Percentiles rank a stretch among this genome's conserved stretches.
Evolutionary conservation across 495 filamentous ascomycete species (phyloP).

Genomic region (Aspergillus hancockii): DNA sequence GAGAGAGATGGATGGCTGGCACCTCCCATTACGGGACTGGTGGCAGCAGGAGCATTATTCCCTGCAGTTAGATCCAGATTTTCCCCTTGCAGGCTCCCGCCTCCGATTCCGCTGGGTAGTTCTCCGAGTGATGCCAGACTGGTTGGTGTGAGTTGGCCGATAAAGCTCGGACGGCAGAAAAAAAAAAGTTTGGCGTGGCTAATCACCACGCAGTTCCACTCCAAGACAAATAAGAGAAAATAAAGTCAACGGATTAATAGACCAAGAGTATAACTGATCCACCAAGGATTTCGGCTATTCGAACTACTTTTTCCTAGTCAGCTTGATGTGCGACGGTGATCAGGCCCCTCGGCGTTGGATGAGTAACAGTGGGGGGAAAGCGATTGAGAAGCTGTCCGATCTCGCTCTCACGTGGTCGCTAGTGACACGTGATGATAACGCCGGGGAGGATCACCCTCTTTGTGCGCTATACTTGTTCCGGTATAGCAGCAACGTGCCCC

Average conservation of each 20-base stretch:
- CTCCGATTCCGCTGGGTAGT: constrained; percentile 40
- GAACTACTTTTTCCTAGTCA: neutral
- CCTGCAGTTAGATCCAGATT: constrained; percentile 27
- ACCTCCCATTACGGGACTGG: constrained; percentile 48
- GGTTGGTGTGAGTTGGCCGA: constrained; percentile 20
- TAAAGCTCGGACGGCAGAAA: neutral
- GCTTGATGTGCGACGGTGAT: neutral
- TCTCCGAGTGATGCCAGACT: constrained; percentile 45
- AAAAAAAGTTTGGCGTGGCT: constrained; percentile 6
- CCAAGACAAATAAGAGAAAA: neutral
- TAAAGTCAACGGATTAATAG: neutral
- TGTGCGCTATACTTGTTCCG: neutral
- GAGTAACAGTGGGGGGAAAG: constrained; percentile 16
- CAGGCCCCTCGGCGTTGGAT: constrained; percentile 6
- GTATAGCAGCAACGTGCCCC: neutral
- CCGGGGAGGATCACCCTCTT: no score
- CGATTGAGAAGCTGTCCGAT: constrained; percentile 20
- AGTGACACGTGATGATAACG: constrained; percentile 14
- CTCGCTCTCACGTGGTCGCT: constrained; percentile 20
- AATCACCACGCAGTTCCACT: neutral
- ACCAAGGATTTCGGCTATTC: neutral
- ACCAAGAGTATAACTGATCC: constrained; percentile 2
- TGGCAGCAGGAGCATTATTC: constrained; percentile 43
- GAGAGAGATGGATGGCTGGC: constrained; percentile 38
- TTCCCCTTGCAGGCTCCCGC: constrained; percentile 33